Evolutionary conservation across 345 rosid genomes (phyloP).

Genomic region (Acer saccharum): DNA sequence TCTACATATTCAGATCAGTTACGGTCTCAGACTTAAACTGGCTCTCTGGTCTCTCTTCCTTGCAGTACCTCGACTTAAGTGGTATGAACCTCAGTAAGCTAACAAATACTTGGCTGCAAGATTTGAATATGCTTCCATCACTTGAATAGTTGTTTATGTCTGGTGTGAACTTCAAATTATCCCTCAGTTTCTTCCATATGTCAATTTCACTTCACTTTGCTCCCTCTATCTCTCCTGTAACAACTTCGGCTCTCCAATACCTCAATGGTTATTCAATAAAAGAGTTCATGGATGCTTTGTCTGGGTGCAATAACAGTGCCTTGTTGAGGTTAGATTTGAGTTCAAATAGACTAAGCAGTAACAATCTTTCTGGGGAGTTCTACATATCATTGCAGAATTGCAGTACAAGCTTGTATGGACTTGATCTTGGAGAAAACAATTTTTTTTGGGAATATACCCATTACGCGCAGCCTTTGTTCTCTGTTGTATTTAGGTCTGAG

Average conservation of each 20-base stretch:
- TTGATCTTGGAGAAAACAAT: conserved; percentile 35
- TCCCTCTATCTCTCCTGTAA: conserved; percentile 31
- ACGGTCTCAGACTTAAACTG: neutral
- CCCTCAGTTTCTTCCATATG: conserved; percentile 18
- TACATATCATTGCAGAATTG: conserved; percentile 18
- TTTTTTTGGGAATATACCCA: conserved; percentile 26
- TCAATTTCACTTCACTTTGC: too few relatives aligned
- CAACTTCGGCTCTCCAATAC: conserved; percentile 24
- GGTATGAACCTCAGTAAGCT: conserved; percentile 1
- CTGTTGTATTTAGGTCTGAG: neutral
- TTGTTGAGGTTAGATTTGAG: neutral
- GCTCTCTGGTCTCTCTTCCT: conserved; percentile 4
- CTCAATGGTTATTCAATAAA: conserved; percentile 27
- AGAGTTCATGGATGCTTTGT: conserved; percentile 7
- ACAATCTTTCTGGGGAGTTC: conserved; percentile 19
- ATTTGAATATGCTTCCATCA: conserved; percentile 26
- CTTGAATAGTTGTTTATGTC: conserved; percentile 27
- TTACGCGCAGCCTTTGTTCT: neutral
- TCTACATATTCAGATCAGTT: neutral
- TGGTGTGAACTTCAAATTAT: conserved; percentile 20
- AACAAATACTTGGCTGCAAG: conserved; percentile 22
- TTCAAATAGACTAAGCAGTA: conserved; percentile 6
- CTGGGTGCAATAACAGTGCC: neutral
- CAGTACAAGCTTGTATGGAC: neutral
- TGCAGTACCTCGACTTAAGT: neutral